These are phyloP conservation scores for Iberis pinnata DNA, from an alignment of 345 rosid species.

Conservation along the genomic window DNA sequence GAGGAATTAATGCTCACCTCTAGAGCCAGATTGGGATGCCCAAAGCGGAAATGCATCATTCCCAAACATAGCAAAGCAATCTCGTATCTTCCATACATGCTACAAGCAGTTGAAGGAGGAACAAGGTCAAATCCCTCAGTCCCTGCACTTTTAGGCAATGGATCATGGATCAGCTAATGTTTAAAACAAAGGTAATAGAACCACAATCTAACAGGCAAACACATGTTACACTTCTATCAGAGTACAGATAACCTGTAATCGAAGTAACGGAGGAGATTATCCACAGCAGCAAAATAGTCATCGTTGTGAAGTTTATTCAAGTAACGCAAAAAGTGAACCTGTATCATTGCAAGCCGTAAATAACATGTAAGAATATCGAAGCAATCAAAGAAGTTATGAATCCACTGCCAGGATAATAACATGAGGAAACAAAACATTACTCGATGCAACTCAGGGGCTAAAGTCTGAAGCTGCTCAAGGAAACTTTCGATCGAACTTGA, in stretches of 20 bases:
- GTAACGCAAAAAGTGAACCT: slow-evolving; percentile 95
- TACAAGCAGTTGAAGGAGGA: slow-evolving; percentile 48
- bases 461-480: slow-evolving; percentile 62
- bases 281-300: slow-evolving; percentile 88
- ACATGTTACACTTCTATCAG: neutral
- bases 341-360: slow-evolving; percentile 26
- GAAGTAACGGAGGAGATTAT: slow-evolving; percentile 81
- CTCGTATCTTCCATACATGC: slow-evolving; percentile 65
- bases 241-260: slow-evolving; percentile 72
- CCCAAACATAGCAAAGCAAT: slow-evolving; percentile 80
- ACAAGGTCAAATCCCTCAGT: slow-evolving; percentile 77
- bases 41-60: slow-evolving; percentile 93
- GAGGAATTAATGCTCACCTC: slow-evolving; percentile 53
- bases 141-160: slow-evolving; percentile 83
- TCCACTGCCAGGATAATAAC: slow-evolving; percentile 1
- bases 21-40: slow-evolving; percentile 91
- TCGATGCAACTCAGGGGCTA: slow-evolving; percentile 94
- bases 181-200: slow-evolving; percentile 7
- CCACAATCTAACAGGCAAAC: slow-evolving; percentile 12
- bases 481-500: slow-evolving; percentile 55
- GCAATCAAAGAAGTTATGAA: slow-evolving; percentile 14
- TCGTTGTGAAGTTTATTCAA: slow-evolving; percentile 76
- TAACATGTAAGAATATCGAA: slow-evolving; percentile 13
- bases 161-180: slow-evolving; percentile 35
- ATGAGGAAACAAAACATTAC: slow-evolving; percentile 33